Evolutionary conservation across 2,329 filamentous ascomycete species (phyloP), one percentile per base, ranked within the genome.

Genomic region (Claviceps digitariae): DNA sequence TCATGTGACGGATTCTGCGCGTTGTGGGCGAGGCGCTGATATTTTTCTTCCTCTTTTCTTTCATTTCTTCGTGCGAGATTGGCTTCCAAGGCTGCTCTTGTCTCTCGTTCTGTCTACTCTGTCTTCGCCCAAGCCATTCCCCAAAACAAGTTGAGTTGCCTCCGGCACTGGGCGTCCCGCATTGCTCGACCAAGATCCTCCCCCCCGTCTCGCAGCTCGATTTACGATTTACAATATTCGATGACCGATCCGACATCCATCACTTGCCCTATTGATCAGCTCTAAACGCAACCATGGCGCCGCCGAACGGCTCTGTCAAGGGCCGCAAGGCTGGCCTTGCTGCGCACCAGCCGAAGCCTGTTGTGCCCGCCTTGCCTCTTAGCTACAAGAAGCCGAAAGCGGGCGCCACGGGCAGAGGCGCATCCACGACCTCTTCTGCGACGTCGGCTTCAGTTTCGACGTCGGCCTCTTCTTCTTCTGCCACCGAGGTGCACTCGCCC

Each of bases 331-430:
- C 59, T 54, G 61, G 57, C 52, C 52, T 57, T 48, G 58, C 58
- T 59, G 66, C 63, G 61, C 62, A 64, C 52, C 60, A 58, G 54
- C 56, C 62, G 54, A 68, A 67, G 57, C 62, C 66, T 48, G 62
- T 71, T 43, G 60, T 67, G 54, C 69, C 69, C 55, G 69, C 64
- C 53, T 65, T 72, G 47, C 69, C 69, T 49, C 58, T 72, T 56
- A 67, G 67, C 20, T 64, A 69, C 56, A 62, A 67, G 50, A 72
- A 69, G 58, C 67, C 68, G 53, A 64, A 69, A 58, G 64, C 65
- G 54, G 64, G 66, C 40, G 60, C 64, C 12, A 59, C 64, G 23
- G 62, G 66, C 17, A 49, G 40, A 40, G 36, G 40, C 54, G 13
- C 27, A 43, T 57, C 63, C 27, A 58, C 31, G 48, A 20, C 48